phyloP scores from a whole-genome alignment of 2,329 filamentous ascomycete species.

The Ophiocordyceps camponoti-floridani region DNA sequence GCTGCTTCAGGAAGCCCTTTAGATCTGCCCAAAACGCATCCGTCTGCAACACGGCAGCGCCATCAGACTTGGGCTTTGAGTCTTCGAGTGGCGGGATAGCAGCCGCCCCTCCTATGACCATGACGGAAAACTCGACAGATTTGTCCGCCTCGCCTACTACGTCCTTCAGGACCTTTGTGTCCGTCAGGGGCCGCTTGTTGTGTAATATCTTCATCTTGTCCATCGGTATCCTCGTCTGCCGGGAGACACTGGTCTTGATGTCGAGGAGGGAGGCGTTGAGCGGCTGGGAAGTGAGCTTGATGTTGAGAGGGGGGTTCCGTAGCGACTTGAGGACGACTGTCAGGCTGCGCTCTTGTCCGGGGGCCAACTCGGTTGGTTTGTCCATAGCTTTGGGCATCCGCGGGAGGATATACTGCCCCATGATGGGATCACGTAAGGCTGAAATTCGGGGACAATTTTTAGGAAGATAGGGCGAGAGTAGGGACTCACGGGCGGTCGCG shows the following conservation, averaged over 20 bases:
- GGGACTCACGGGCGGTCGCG: conserved; percentile 49
- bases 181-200: conserved; percentile 70
- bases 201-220: conserved; percentile 74
- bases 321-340: conserved; percentile 55
- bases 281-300: conserved; percentile 45
- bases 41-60: conserved; percentile 42
- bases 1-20: conserved; percentile 60
- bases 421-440: not conserved
- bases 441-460: no score
- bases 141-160: conserved; percentile 34
- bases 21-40: conserved; percentile 79
- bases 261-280: conserved; percentile 60
- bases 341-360: conserved; percentile 32
- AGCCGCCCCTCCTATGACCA: conserved; percentile 61
- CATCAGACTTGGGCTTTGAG: conserved; percentile 10
- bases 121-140: conserved; percentile 61
- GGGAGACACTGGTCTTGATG: conserved; percentile 52
- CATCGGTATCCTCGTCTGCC: conserved; percentile 42
- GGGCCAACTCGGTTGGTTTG: conserved; percentile 28
- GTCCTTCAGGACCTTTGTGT: conserved; percentile 63
- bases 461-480: not conserved
- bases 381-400: conserved; percentile 42
- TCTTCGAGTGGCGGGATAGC: conserved; percentile 22
- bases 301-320: conserved; percentile 53
- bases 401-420: conserved; percentile 49